A percentile compares a stretch with the other conserved stretches of the same genome.
These are phyloP conservation scores for Sphaerobolus stellatus DNA, from an alignment of 1,284 basidiomycete species.

Conservation along the genomic window DNA sequence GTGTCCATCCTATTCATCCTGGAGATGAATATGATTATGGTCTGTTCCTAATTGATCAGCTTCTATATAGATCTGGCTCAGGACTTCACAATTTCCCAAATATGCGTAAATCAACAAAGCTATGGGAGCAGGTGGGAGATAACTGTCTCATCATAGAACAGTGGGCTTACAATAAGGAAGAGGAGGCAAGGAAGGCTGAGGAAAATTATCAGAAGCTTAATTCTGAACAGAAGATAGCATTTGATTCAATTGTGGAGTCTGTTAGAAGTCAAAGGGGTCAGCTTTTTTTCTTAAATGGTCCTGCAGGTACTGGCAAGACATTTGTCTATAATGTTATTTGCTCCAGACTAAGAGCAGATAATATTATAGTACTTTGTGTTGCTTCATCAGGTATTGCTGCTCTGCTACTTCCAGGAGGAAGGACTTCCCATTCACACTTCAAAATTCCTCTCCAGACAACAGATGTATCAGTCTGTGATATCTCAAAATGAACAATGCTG, in stretches of 20 bases:
- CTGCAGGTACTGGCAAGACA: slow-evolving; percentile 51
- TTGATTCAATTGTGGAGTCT: slow-evolving; percentile 32
- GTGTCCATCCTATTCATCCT: slow-evolving; percentile 21
- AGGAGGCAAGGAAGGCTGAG: slow-evolving; percentile 17
- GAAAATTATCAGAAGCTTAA: slow-evolving; percentile 31
- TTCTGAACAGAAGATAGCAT: slow-evolving; percentile 36
- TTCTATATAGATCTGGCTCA: not conserved
- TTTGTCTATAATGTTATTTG: slow-evolving; percentile 45
- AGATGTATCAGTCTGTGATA: slow-evolving; percentile 31
- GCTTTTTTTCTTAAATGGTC: slow-evolving; percentile 45
- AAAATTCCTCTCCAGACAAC: slow-evolving; percentile 41
- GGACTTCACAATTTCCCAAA: not conserved
- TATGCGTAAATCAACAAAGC: not conserved
- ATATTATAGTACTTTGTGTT: slow-evolving; percentile 40
- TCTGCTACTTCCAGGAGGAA: slow-evolving; percentile 37
- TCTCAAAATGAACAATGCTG: slow-evolving; percentile 26
- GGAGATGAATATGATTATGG: slow-evolving; percentile 41
- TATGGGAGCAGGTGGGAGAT: slow-evolving; percentile 25
- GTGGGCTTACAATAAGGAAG: slow-evolving; percentile 29
- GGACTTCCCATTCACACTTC: slow-evolving; percentile 44
- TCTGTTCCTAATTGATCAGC: not conserved
- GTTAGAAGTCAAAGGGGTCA: slow-evolving; percentile 24
- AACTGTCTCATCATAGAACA: slow-evolving; percentile 43
- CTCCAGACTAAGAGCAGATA: slow-evolving; percentile 25
- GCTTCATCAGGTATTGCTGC: slow-evolving; percentile 48